phyloP scores from a whole-genome alignment of 2,329 filamentous ascomycete genomes.

The Lasiodiplodia sp. region DNA sequence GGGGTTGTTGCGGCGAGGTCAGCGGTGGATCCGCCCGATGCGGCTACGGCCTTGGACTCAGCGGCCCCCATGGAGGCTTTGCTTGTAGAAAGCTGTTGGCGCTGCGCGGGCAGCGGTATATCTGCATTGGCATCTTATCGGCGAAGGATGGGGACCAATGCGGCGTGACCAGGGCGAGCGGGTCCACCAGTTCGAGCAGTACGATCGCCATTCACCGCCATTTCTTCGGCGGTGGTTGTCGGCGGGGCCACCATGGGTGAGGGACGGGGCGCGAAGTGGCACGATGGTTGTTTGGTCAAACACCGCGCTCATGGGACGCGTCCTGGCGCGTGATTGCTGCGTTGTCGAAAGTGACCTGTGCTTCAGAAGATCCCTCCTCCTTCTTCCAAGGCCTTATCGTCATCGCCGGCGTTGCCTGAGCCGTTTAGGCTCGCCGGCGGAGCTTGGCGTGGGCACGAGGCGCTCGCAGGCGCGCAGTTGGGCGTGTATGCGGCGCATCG shows the following conservation, averaged over 20 bases:
- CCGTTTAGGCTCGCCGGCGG: not conserved
- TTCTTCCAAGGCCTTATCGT: slow-evolving; percentile 16
- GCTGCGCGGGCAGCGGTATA: slow-evolving; percentile 22
- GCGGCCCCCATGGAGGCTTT: slow-evolving; percentile 27
- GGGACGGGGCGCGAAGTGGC: slow-evolving; percentile 17
- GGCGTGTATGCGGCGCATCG: not conserved
- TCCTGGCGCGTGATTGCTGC: slow-evolving; percentile 27
- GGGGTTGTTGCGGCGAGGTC: slow-evolving; percentile 1
- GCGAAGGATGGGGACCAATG: slow-evolving; percentile 18
- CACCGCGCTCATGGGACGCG: slow-evolving; percentile 19
- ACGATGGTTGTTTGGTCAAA: slow-evolving; percentile 5
- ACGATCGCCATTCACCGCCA: slow-evolving; percentile 30
- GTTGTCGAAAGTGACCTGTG: slow-evolving; percentile 26
- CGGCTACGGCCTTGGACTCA: slow-evolving; percentile 23
- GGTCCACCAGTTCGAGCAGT: slow-evolving; percentile 26
- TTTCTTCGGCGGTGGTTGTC: slow-evolving; percentile 12
- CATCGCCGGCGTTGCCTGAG: not conserved
- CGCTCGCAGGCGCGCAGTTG: not conserved
- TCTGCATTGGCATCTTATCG: slow-evolving; percentile 13
- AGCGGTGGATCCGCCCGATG: not conserved
- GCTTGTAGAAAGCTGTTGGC: not conserved
- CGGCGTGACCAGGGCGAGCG: slow-evolving; percentile 24
- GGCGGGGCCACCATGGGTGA: slow-evolving; percentile 17
- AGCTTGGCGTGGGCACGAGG: not conserved
- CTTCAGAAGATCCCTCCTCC: slow-evolving; percentile 13